phyloP scores from a whole-genome alignment of 371 early-diverging fungal species.

The Apophysomyces elegans region DNA sequence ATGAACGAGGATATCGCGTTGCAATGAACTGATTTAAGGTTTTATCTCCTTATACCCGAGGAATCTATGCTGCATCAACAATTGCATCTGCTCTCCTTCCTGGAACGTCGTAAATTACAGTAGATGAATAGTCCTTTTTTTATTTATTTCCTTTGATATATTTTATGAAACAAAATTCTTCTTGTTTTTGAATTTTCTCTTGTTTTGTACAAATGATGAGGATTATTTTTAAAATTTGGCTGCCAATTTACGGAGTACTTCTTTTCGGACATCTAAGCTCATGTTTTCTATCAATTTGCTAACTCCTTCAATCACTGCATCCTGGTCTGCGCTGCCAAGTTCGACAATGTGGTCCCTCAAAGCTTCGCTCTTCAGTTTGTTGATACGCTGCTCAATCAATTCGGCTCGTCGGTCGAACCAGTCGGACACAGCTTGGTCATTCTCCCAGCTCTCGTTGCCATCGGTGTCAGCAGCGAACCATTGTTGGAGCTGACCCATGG shows the following conservation, averaged over 20 bases:
- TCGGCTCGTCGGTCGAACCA: conserved; percentile 68
- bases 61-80: no score
- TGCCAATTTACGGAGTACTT: conserved; percentile 47
- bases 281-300: conserved; percentile 46
- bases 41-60: no score
- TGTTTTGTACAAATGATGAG: background rate
- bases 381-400: conserved; percentile 51
- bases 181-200: background rate
- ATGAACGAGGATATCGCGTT: no score
- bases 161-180: no score
- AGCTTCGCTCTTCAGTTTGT: conserved; percentile 46
- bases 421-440: conserved; percentile 58
- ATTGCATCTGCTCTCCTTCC: no score
- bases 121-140: background rate
- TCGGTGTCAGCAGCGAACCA: conserved; percentile 62
- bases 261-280: conserved; percentile 41
- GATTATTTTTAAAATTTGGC: conserved; percentile 32
- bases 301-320: conserved; percentile 59
- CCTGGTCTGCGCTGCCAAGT: conserved; percentile 44
- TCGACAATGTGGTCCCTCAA: conserved; percentile 36
- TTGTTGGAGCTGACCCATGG: conserved; percentile 46
- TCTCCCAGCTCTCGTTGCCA: conserved; percentile 47
- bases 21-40: no score
- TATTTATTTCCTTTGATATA: no score
- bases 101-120: background rate